phyloP scores from a whole-genome alignment of 805 yeast genomes.

The Candida pseudofarinosa region DNA sequence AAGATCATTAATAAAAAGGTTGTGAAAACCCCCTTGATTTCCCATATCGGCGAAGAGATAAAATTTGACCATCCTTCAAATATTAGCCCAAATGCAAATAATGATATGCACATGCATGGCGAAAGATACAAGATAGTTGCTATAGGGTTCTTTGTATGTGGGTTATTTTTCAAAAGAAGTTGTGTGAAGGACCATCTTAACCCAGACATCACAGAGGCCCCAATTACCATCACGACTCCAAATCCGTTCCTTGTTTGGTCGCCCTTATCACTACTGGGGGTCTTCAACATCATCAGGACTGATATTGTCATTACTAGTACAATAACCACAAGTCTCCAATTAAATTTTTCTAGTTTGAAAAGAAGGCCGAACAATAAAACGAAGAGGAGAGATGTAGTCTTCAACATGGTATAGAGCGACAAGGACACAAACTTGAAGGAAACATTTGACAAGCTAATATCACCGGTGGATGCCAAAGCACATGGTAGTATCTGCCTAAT shows the following conservation, averaged over 20 bases:
- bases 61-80: slow-evolving; percentile 68
- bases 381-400: slow-evolving; percentile 83
- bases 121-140: slow-evolving; percentile 79
- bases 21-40: slow-evolving; percentile 46
- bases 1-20: slow-evolving; percentile 60
- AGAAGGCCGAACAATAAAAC: slow-evolving; percentile 84
- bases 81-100: slow-evolving; percentile 58
- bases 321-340: slow-evolving; percentile 62
- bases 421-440: slow-evolving; percentile 76
- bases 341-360: slow-evolving; percentile 72
- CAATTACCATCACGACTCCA: slow-evolving; percentile 72
- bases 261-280: slow-evolving; percentile 12
- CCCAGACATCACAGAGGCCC: slow-evolving; percentile 81
- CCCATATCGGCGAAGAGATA: slow-evolving; percentile 58
- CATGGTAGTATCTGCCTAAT: slow-evolving; percentile 69
- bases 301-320: slow-evolving; percentile 79
- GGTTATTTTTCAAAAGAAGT: slow-evolving; percentile 59
- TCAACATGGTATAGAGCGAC: slow-evolving; percentile 87
- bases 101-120: slow-evolving; percentile 71
- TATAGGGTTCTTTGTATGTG: slow-evolving; percentile 67
- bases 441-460: slow-evolving; percentile 87
- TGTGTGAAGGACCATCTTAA: slow-evolving; percentile 95
- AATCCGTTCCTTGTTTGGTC: slow-evolving; percentile 22
- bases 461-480: slow-evolving; percentile 84
- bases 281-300: slow-evolving; percentile 80